Evolutionary conservation across 805 yeast genomes (phyloP), one percentile per base, ranked within the genome.

Genomic region (Teunomyces lycoperdinae): DNA sequence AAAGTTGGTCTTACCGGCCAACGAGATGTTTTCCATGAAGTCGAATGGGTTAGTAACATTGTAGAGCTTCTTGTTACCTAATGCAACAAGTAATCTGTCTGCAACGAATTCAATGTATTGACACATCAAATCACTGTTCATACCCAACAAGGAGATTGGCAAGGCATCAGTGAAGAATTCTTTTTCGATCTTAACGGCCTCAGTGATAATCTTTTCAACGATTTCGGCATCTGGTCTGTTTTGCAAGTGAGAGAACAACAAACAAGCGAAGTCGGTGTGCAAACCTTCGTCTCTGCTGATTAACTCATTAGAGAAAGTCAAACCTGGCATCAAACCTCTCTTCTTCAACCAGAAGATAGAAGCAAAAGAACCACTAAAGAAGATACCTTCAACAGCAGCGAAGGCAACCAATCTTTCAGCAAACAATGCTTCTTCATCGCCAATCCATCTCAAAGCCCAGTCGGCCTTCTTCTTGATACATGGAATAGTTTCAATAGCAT

Each of bases 311-410:
- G 98, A 91, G 80, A 92, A 94, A 39, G 98, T 92, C 62, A 92
- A 79, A 66, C 99, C 99, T 32, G 99, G 98, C 99, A 92, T 92
- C 66, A 92, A 78, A 68, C 99, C 99, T 72, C 97, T 87, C 83
- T 92, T 92, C 83, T 94, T 92, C 66, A 92, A 83, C 99, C 99
- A 92, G 78, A 92, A 92, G 67, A 92, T 90, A 46, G 98, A 90
- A 44, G 99, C 99, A 67, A 92, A 92, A 2, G 98, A 94, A 55
- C 99, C 99, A 41, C 96, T 87, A 80, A 92, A 92, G 84, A 92
- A 92, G 54, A 94, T 89, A 77, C 99, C 99, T 76, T 92, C 99
- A 51, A 92, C 96, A 53, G 99, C 97, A 53, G 98, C 98, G 65
- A 94, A 92, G 14, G 99, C 99, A 53, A 94, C 95, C 62, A 92